phyloP scores from a whole-genome alignment of 2,329 filamentous ascomycete species.

The Pyricularia grisea region DNA sequence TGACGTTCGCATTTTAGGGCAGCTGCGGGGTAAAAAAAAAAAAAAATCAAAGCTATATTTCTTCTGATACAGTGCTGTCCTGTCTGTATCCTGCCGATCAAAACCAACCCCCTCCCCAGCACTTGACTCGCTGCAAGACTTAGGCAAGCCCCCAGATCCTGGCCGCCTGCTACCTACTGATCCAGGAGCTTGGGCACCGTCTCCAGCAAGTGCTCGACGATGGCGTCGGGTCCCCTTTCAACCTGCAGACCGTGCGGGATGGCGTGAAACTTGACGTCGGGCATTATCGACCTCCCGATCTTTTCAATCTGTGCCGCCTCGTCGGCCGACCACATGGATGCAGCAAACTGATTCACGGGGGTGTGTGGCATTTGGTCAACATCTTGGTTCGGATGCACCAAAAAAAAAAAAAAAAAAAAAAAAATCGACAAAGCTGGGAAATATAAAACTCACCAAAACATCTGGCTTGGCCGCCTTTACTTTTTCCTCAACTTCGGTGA shows the following conservation, averaged over 20 bases:
- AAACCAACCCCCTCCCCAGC: too few relatives aligned
- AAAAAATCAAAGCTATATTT: too few relatives aligned
- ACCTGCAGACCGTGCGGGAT: conserved; percentile 45
- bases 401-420: too few relatives aligned
- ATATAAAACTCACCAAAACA: conserved; percentile 15
- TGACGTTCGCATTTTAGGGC: too few relatives aligned
- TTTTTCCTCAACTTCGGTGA: conserved; percentile 39
- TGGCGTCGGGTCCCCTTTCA: conserved; percentile 40
- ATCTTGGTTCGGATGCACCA: too few relatives aligned
- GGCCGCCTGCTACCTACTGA: not conserved
- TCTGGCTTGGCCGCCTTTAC: conserved; percentile 16
- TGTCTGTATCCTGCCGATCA: too few relatives aligned
- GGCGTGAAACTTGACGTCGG: conserved; percentile 39
- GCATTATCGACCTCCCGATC: conserved; percentile 31
- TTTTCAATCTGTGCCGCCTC: conserved; percentile 33
- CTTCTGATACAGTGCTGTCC: too few relatives aligned
- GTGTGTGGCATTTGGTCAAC: not conserved
- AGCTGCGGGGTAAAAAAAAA: too few relatives aligned
- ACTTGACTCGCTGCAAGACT: not conserved
- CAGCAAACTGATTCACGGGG: conserved; percentile 40
- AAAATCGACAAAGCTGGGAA: not conserved
- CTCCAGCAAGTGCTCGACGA: conserved; percentile 41
- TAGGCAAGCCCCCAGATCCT: not conserved
- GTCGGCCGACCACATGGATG: conserved; percentile 42
- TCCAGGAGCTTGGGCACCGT: conserved; percentile 23